Evolutionary conservation across 2,329 filamentous ascomycete species (phyloP).

Genomic region (Penicillium sp.): DNA sequence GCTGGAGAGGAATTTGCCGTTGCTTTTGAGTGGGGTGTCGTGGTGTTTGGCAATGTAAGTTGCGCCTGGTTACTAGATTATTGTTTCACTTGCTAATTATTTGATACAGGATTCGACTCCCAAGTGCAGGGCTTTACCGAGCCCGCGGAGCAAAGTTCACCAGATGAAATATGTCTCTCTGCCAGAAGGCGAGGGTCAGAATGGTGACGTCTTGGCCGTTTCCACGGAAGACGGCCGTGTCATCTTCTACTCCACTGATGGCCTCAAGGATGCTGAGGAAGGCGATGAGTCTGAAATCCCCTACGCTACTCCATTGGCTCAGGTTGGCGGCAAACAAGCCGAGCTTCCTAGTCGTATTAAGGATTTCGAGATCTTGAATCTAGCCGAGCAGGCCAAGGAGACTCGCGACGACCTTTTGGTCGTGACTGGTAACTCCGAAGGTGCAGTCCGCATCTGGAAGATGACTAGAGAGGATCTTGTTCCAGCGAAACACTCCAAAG

Average conservation of each 20-base stretch:
- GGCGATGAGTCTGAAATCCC: conserved; percentile 55
- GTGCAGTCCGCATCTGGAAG: conserved; percentile 73
- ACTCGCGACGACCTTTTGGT: conserved; percentile 51
- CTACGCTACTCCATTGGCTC: conserved; percentile 59
- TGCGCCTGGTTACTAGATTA: not conserved
- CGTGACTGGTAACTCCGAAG: conserved; percentile 77
- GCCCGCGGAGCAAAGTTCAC: conserved; percentile 73
- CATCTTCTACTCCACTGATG: conserved; percentile 70
- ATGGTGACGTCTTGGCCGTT: conserved; percentile 61
- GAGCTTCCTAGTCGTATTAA: conserved; percentile 73
- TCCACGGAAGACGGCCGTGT: conserved; percentile 89
- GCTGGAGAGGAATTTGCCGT: conserved; percentile 80
- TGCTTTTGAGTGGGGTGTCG: conserved; percentile 76
- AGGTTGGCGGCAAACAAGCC: conserved; percentile 68
- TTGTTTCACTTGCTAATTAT: conserved; percentile 15
- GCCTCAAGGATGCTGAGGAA: conserved; percentile 37
- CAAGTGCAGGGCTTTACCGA: conserved; percentile 66
- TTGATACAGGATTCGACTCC: conserved; percentile 63
- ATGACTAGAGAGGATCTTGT: conserved; percentile 41
- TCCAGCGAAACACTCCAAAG: conserved; percentile 16
- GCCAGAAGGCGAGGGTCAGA: conserved; percentile 40
- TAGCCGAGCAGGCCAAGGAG: conserved; percentile 36
- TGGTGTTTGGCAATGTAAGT: conserved; percentile 73
- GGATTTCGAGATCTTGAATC: conserved; percentile 68
- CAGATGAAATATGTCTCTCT: conserved; percentile 65